Evolutionary conservation across 2,329 filamentous ascomycete species (phyloP).

Genomic region (Pseudogymnoascus sp.): DNA sequence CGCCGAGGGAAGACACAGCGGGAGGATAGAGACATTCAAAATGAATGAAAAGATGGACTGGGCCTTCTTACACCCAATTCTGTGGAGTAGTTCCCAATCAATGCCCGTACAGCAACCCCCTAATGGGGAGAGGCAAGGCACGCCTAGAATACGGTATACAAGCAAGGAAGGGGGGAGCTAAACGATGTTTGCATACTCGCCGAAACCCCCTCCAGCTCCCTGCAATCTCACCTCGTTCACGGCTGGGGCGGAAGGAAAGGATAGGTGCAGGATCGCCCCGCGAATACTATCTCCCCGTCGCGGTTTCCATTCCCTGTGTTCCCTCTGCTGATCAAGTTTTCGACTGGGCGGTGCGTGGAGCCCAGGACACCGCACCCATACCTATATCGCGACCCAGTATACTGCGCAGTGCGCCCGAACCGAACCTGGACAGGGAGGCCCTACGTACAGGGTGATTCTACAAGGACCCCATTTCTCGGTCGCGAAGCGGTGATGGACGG

Average conservation of each 20-base stretch:
- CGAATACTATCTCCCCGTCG: background rate
- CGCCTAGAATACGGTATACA: background rate
- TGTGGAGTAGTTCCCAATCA: background rate
- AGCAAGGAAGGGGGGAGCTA: background rate
- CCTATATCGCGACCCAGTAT: background rate
- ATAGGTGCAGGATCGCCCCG: background rate
- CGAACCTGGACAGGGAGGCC: background rate
- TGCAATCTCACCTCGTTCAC: background rate
- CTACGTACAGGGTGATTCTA: background rate
- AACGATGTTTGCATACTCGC: background rate
- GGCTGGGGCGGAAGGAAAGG: background rate
- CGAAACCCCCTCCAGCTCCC: constrained; percentile 1
- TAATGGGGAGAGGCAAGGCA: background rate
- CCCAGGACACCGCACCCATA: background rate
- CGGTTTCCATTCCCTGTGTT: background rate
- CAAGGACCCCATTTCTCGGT: background rate
- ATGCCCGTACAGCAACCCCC: background rate
- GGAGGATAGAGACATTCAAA: background rate
- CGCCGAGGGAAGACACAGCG: background rate
- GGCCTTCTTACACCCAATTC: background rate
- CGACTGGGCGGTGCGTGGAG: background rate
- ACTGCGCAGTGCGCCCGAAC: background rate
- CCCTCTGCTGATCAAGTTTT: background rate
- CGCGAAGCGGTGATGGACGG: background rate
- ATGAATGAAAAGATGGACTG: background rate